Evolutionary conservation across 2,329 filamentous ascomycete genomes (phyloP).

Genomic region (Pseudogymnoascus sp.): DNA sequence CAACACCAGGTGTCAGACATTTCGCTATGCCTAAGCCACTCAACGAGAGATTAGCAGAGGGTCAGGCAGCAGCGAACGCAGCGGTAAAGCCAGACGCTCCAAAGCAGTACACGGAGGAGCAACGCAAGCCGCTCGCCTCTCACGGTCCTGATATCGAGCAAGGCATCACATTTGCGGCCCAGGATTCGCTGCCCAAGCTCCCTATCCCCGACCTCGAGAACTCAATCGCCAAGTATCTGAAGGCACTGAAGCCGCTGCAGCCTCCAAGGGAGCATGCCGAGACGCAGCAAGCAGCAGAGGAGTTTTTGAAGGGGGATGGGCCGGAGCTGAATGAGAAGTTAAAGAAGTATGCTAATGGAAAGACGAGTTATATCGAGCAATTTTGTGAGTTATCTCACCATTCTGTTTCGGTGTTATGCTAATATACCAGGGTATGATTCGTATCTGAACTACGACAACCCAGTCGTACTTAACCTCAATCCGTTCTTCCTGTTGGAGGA

Average conservation of each 20-base stretch:
- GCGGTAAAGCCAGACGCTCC: background rate
- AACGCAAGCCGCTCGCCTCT: slow-evolving; percentile 38
- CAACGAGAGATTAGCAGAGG: slow-evolving; percentile 55
- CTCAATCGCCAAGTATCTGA: slow-evolving; percentile 71
- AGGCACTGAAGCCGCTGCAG: slow-evolving; percentile 74
- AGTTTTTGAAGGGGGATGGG: slow-evolving; percentile 75
- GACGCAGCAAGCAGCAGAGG: slow-evolving; percentile 67
- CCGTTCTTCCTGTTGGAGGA: slow-evolving; percentile 97
- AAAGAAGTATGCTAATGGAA: slow-evolving; percentile 81
- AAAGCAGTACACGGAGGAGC: slow-evolving; percentile 34
- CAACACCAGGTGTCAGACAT: slow-evolving; percentile 57
- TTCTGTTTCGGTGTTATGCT: background rate
- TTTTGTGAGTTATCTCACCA: slow-evolving; percentile 62
- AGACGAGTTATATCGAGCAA: slow-evolving; percentile 95
- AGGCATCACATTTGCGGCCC: slow-evolving; percentile 77
- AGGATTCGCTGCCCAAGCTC: slow-evolving; percentile 82
- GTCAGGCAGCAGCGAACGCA: slow-evolving; percentile 5
- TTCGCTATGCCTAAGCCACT: slow-evolving; percentile 67
- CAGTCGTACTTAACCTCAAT: slow-evolving; percentile 93
- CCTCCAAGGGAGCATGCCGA: slow-evolving; percentile 72
- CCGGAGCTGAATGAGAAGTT: slow-evolving; percentile 79
- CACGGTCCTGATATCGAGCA: slow-evolving; percentile 45
- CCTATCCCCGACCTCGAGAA: slow-evolving; percentile 82
- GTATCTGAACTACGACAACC: slow-evolving; percentile 95
- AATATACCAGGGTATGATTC: slow-evolving; percentile 79